These are phyloP conservation scores for Durotheca rogersii DNA, from an alignment of 495 filamentous ascomycete species.

Conservation along the genomic window DNA sequence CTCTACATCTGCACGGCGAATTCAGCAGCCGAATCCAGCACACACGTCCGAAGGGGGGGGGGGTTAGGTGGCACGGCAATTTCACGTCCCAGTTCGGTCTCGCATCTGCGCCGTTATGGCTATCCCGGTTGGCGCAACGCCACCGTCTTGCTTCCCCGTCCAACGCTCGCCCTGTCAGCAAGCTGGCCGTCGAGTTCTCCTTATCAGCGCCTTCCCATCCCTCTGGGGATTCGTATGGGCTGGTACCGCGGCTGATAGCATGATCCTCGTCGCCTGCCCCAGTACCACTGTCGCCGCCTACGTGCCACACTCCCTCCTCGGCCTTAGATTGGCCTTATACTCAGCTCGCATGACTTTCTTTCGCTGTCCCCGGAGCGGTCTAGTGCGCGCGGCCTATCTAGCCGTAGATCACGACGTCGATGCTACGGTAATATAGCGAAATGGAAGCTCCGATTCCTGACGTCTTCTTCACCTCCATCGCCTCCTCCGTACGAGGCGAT, in stretches of 20 bases:
- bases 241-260: too few species aligned
- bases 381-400: constrained; percentile 10
- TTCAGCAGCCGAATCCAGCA: constrained; percentile 8
- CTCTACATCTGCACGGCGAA: not conserved
- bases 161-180: not conserved
- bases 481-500: not conserved
- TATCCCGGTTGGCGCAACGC: too few species aligned
- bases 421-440: constrained; percentile 18
- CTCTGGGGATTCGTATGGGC: too few species aligned
- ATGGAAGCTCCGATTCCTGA: constrained; percentile 6
- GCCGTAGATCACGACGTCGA: constrained; percentile 12
- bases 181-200: not conserved
- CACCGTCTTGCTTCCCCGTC: not conserved
- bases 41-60: not conserved
- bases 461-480: constrained; percentile 4
- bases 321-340: constrained; percentile 10
- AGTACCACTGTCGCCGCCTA: too few species aligned
- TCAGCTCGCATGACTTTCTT: constrained; percentile 11
- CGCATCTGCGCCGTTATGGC: too few species aligned
- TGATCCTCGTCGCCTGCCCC: too few species aligned
- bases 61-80: not conserved
- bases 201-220: too few species aligned
- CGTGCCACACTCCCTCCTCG: not conserved
- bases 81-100: not conserved
- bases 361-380: constrained; percentile 8